Evolutionary conservation across 164 flowering plant species (phyloP), one percentile per base, ranked within the genome.

Genomic region (Santalum album): DNA sequence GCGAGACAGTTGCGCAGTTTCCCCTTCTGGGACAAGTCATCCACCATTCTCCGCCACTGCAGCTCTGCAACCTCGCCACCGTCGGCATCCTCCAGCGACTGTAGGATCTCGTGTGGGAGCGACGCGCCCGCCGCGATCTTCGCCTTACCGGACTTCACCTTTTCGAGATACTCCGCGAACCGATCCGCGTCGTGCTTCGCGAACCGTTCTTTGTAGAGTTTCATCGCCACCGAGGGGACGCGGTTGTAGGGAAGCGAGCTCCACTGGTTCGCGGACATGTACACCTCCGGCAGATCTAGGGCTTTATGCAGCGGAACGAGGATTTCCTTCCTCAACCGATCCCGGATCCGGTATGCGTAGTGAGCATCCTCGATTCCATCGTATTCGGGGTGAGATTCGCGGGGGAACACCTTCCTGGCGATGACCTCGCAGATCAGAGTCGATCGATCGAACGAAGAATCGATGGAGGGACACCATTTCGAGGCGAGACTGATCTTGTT

Each of bases 141-240:
- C 7, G 75, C 71, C 51, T 69, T 49, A 27, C 82, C 82, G 0
- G 17, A 15, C 55, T 34, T 59, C 29, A 80, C 85, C 11, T 57
- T 56, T 22, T 47, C 55, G 0, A 80, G 70, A 42, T 56, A 75
- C 20, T 54, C 65, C 1, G 19, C 1, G 54, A 80, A 80, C 22
- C 78, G 55, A 16, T 63, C 57, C 21, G 15, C 38, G 18, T 80
- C 85, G 27, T 77, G 85, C 58, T 75, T 71, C 32, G 0, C 0
- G 49, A 80, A 80, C 45, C 50, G 50, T 7, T 47, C 45, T 52
- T 73, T 77, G 72, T 80, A 77, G n/a, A 17, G 63, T 29, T 72
- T 77, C 82, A 75, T 80, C 11, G 85, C 85, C 12, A 80, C 78
- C 0, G 82, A 80, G 9, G 80, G 59, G 9, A 80, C 85, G 34